These are phyloP conservation scores for Fraxinus velutina DNA, from an alignment of 305 asterid species.

Conservation along the genomic window DNA sequence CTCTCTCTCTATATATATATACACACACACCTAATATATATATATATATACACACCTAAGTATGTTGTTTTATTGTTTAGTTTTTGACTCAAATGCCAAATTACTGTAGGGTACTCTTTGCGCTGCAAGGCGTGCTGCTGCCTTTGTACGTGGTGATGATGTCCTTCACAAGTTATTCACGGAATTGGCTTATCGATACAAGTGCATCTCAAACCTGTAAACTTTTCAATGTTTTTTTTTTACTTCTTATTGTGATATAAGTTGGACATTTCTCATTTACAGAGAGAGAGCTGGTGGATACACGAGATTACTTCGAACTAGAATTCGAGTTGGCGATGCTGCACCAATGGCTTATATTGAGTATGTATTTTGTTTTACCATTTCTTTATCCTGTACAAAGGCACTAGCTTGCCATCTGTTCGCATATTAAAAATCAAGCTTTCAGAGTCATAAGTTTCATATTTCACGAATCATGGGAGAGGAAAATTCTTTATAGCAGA, in stretches of 20 bases:
- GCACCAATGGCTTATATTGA: conserved; percentile 91
- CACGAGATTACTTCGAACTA: conserved; percentile 85
- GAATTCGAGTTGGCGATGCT: conserved; percentile 91
- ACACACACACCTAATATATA: no score
- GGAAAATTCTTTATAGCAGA: not conserved
- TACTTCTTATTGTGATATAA: conserved; percentile 17
- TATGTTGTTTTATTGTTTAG: not conserved
- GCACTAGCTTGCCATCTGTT: not conserved
- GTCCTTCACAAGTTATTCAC: conserved; percentile 91
- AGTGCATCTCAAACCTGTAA: conserved; percentile 40
- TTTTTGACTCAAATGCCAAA: conserved; percentile 11
- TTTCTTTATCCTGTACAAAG: not conserved
- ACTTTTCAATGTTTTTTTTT: conserved; percentile 4
- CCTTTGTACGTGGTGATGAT: conserved; percentile 92
- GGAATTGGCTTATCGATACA: conserved; percentile 92
- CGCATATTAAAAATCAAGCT: not conserved
- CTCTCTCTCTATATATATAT: no score
- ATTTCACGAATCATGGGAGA: not conserved
- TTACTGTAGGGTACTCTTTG: conserved; percentile 64
- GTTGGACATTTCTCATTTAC: conserved; percentile 19
- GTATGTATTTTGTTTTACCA: conserved; percentile 38
- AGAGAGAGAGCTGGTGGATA: conserved; percentile 95
- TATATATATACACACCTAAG: no score
- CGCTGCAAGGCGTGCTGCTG: conserved; percentile 90
- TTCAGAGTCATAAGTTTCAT: not conserved